Evolutionary conservation across 208 protist genomes (phyloP).

Genomic region (Blastocrithidia nonstop): DNA sequence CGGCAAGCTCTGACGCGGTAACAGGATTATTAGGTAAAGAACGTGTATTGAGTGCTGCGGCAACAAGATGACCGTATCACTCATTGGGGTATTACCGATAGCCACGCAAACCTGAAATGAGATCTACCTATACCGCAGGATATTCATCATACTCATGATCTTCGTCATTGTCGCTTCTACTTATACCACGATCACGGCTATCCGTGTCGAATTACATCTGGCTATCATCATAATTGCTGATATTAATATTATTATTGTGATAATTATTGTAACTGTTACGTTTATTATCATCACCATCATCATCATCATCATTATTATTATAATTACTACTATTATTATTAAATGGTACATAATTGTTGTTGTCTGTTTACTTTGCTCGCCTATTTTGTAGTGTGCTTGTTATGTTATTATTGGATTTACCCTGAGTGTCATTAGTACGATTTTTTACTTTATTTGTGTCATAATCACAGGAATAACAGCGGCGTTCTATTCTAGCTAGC

Average conservation of each 20-base stretch:
- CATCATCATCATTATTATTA: background rate
- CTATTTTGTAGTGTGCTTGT: too few species aligned
- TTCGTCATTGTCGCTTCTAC: too few species aligned
- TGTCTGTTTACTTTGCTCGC: too few species aligned
- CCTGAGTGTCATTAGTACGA: too few species aligned
- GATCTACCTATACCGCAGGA: conserved; percentile 25
- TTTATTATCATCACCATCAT: background rate
- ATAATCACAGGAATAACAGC: too few species aligned
- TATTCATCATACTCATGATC: conserved; percentile 13
- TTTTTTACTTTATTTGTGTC: too few species aligned
- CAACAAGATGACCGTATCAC: conserved; percentile 56
- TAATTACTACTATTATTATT: background rate
- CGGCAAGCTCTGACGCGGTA: conserved; percentile 35
- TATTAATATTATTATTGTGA: background rate
- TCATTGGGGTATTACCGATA: conserved; percentile 56
- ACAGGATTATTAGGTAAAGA: conserved; percentile 27
- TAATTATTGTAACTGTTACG: background rate
- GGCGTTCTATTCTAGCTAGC: too few species aligned
- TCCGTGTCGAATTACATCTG: too few species aligned
- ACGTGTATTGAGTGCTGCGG: conserved; percentile 46
- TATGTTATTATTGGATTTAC: too few species aligned
- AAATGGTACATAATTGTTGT: too few species aligned
- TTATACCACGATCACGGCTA: too few species aligned
- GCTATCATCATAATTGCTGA: too few species aligned
- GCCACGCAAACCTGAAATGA: conserved; percentile 37